Conservation (phyloP, 169 alveolate species). For the Babesia ovis region DNA sequence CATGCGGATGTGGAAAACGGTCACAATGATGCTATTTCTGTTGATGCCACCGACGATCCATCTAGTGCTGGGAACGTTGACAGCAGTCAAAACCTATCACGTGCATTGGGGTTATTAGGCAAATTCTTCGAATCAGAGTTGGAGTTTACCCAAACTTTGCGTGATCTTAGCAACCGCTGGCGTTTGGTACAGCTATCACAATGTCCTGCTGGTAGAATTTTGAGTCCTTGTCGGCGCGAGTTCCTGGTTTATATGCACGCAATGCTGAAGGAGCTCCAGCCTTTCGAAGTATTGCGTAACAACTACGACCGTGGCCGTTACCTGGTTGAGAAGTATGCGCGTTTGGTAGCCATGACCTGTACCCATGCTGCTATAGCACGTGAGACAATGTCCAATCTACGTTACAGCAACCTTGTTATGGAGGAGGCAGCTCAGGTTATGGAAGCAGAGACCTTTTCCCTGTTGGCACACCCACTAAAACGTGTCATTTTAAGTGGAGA, state of each 20-base stretch:
- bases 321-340: conserved; percentile 87
- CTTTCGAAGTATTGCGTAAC: conserved; percentile 90
- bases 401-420: conserved; percentile 83
- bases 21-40: background rate
- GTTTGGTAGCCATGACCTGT: conserved; percentile 93
- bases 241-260: conserved; percentile 62
- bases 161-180: conserved; percentile 28
- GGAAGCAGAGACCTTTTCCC: conserved; percentile 90
- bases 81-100: background rate
- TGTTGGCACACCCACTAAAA: conserved; percentile 83
- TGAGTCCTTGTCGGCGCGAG: conserved; percentile 28
- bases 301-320: conserved; percentile 88
- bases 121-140: conserved; percentile 22
- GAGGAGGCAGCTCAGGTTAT: conserved; percentile 90
- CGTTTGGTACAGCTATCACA: conserved; percentile 37
- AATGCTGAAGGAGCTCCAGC: conserved; percentile 82
- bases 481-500: conserved; percentile 91
- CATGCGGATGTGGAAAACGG: background rate
- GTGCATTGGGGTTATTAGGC: conserved; percentile 12
- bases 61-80: background rate
- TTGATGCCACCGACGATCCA: background rate
- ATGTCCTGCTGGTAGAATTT: conserved; percentile 8
- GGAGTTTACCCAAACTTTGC: conserved; percentile 22
- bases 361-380: conserved; percentile 93
- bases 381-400: conserved; percentile 76